Percentiles rank a stretch among this genome's conserved stretches.
Evolutionary conservation across 1,139 yeast genomes (phyloP).

Genomic region (Dujonia santamariae): DNA sequence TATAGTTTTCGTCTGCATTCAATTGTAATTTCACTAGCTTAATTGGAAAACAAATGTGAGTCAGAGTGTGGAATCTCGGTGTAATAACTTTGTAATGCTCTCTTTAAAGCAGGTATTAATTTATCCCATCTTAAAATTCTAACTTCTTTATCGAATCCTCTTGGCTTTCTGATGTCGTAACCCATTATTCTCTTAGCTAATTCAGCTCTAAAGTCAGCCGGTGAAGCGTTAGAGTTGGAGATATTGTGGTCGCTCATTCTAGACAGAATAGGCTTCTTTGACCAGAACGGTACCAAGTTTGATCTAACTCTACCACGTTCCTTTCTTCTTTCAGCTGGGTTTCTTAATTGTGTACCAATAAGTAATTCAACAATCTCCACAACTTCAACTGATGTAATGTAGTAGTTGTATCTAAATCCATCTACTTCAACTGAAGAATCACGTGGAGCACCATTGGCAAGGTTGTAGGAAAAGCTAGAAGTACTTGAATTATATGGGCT

Average conservation of each 20-base stretch:
- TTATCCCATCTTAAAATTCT: slow-evolving; percentile 61
- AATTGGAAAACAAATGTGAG: slow-evolving; percentile 7
- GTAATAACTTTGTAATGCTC: slow-evolving; percentile 65
- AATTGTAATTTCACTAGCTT: too few species aligned
- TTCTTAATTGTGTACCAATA: slow-evolving; percentile 47
- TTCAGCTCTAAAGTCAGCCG: slow-evolving; percentile 48
- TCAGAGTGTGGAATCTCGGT: slow-evolving; percentile 44
- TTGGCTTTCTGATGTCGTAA: slow-evolving; percentile 59
- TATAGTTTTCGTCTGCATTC: too few species aligned
- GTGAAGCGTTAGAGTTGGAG: slow-evolving; percentile 9
- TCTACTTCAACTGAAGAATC: slow-evolving; percentile 8
- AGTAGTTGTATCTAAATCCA: slow-evolving; percentile 32
- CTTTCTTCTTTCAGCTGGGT: slow-evolving; percentile 49
- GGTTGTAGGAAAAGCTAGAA: not conserved
- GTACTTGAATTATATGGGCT: not conserved
- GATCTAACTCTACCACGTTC: slow-evolving; percentile 65
- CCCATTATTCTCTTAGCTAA: slow-evolving; percentile 64
- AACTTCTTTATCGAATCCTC: slow-evolving; percentile 68
- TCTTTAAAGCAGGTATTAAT: slow-evolving; percentile 53
- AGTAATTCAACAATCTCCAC: slow-evolving; percentile 60
- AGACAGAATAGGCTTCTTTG: slow-evolving; percentile 55
- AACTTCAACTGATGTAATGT: slow-evolving; percentile 65
- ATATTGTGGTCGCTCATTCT: slow-evolving; percentile 38
- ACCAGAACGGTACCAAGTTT: slow-evolving; percentile 68
- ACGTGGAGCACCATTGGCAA: not conserved